These are phyloP conservation scores for Hirsutella rhossiliensis DNA, from an alignment of 2,329 filamentous ascomycete genomes.

Conservation along the genomic window DNA sequence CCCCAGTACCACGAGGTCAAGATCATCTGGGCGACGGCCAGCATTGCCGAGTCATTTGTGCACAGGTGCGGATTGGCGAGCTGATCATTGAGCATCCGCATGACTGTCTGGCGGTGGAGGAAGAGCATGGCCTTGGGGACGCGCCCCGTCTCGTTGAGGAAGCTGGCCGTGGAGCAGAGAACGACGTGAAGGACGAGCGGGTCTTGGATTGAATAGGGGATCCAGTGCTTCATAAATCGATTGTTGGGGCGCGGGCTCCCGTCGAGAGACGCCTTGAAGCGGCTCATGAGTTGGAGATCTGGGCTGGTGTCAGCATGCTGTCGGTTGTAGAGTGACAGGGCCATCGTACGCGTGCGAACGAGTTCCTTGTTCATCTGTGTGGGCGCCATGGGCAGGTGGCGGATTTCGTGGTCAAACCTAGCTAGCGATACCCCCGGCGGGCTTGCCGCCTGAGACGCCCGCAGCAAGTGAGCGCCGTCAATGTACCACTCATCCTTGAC, in stretches of 20 bases:
- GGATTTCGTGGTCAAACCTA: slow-evolving; percentile 21
- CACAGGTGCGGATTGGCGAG: slow-evolving; percentile 22
- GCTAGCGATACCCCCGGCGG: slow-evolving; percentile 11
- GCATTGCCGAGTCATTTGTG: slow-evolving; percentile 32
- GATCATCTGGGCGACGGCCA: slow-evolving; percentile 35
- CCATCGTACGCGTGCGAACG: slow-evolving; percentile 30
- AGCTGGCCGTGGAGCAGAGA: slow-evolving; percentile 38
- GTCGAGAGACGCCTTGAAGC: slow-evolving; percentile 38
- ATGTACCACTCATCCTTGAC: slow-evolving; percentile 18
- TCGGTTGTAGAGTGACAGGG: neutral
- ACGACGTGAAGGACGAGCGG: slow-evolving; percentile 35
- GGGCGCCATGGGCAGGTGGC: slow-evolving; percentile 27
- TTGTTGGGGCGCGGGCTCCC: slow-evolving; percentile 31
- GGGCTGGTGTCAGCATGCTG: neutral
- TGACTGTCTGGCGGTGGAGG: slow-evolving; percentile 29
- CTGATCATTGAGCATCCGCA: slow-evolving; percentile 33
- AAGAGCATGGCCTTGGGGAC: slow-evolving; percentile 30
- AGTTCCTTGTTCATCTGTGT: slow-evolving; percentile 33
- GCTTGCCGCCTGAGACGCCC: slow-evolving; percentile 8
- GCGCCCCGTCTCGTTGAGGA: slow-evolving; percentile 35
- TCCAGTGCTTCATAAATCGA: slow-evolving; percentile 33
- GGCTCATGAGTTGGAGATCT: slow-evolving; percentile 36
- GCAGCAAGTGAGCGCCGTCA: slow-evolving; percentile 13
- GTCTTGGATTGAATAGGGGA: slow-evolving; percentile 35
- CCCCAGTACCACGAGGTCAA: slow-evolving; percentile 44